Percentiles rank a stretch among this genome's conserved stretches.
Conservation (phyloP, 139 green algal species). For the Desmodesmus armatus region DNA sequence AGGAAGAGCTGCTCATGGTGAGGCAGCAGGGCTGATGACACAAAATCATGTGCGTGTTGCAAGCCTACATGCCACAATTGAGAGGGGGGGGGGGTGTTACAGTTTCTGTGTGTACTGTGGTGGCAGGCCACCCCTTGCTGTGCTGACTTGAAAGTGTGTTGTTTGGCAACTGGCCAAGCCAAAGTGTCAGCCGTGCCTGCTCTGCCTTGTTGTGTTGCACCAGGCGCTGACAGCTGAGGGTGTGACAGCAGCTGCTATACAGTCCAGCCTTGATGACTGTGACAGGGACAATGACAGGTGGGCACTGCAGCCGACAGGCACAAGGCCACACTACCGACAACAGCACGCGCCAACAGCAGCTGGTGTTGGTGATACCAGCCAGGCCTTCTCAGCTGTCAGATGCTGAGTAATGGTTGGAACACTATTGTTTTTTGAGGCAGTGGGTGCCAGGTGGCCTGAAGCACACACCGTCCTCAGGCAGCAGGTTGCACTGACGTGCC, state of each 20-base stretch:
- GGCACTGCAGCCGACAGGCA: slow-evolving; percentile 57
- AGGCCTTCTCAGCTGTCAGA: not conserved
- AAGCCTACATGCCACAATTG: not conserved
- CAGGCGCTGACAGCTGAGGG: slow-evolving; percentile 38
- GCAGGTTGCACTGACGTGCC: not conserved
- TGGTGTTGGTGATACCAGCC: not conserved
- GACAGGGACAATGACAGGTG: slow-evolving; percentile 57
- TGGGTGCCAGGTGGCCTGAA: no score
- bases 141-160: not conserved
- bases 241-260: not conserved
- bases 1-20: slow-evolving; percentile 71
- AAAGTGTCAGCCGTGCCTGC: not conserved
- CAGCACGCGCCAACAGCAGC: not conserved
- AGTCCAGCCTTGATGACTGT: slow-evolving; percentile 47
- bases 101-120: not conserved
- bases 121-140: not conserved
- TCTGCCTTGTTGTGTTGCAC: not conserved
- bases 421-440: not conserved
- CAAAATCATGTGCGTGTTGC: not conserved
- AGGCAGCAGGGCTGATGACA: not conserved
- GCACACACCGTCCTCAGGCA: not conserved
- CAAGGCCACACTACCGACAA: not conserved
- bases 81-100: not conserved
- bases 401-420: not conserved
- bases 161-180: not conserved